phyloP scores from a whole-genome alignment of 306 rosid genomes.

The Lathyrus tuberosus region DNA sequence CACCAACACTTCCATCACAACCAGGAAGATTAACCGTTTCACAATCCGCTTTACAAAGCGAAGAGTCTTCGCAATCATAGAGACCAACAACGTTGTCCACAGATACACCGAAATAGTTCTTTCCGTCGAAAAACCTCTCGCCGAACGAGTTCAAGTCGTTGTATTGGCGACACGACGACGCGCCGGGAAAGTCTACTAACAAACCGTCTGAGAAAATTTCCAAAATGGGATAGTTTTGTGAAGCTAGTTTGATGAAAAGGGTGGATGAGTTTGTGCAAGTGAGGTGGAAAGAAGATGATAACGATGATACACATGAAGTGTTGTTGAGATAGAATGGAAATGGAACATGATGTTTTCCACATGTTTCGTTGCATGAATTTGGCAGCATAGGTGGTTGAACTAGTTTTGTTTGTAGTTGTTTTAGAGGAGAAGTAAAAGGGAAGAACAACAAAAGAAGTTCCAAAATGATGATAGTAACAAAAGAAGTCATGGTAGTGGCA shows the following conservation, averaged over 20 bases:
- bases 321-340: constrained; percentile 83
- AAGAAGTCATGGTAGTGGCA: constrained; percentile 31
- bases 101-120: constrained; percentile 62
- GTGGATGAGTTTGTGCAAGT: constrained; percentile 67
- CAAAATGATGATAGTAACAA: constrained; percentile 29
- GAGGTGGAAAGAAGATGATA: constrained; percentile 62
- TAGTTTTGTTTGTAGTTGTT: constrained; percentile 42
- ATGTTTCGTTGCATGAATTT: constrained; percentile 59
- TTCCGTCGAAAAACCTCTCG: constrained; percentile 42
- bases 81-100: constrained; percentile 76
- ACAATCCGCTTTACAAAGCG: constrained; percentile 78
- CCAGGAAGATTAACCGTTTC: constrained; percentile 65
- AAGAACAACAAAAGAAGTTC: constrained; percentile 38
- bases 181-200: constrained; percentile 69
- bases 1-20: constrained; percentile 61
- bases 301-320: constrained; percentile 57
- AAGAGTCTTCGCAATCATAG: constrained; percentile 94
- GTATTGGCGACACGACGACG: constrained; percentile 73
- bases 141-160: constrained; percentile 76
- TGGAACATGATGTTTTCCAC: constrained; percentile 71
- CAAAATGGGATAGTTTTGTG: constrained; percentile 55
- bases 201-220: constrained; percentile 77
- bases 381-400: constrained; percentile 33
- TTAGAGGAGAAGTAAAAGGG: constrained; percentile 49
- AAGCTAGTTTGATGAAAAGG: constrained; percentile 62